These are phyloP conservation scores for Musa beccarii DNA, from an alignment of 176 grass and related monocot species.

Conservation along the genomic window DNA sequence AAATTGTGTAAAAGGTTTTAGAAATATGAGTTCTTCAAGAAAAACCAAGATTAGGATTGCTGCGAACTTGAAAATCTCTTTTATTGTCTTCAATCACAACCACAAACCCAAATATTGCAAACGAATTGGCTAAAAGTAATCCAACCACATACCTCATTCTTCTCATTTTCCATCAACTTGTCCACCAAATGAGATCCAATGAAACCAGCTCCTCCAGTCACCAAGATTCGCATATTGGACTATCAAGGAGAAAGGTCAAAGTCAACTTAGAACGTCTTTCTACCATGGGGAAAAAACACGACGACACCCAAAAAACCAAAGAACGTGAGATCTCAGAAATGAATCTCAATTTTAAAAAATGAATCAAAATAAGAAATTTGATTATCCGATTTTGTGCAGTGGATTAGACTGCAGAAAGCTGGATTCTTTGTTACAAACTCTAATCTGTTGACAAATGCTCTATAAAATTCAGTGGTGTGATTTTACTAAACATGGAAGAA, in stretches of 20 bases:
- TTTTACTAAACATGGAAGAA: background rate
- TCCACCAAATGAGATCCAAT: slow-evolving; percentile 90
- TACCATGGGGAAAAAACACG: background rate
- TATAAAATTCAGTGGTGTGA: background rate
- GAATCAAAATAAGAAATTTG: background rate
- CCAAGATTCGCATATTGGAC: slow-evolving; percentile 51
- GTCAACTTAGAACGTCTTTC: background rate
- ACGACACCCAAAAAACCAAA: background rate
- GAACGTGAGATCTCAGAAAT: background rate
- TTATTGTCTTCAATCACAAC: too few relatives aligned
- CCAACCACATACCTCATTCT: slow-evolving; percentile 41
- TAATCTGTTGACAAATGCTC: background rate
- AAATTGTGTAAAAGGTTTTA: too few relatives aligned
- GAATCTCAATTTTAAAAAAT: background rate
- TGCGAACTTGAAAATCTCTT: too few relatives aligned
- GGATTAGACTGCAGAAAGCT: background rate
- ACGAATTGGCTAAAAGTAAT: background rate
- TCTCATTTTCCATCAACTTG: slow-evolving; percentile 67
- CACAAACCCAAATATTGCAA: too few relatives aligned
- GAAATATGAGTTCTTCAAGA: too few relatives aligned
- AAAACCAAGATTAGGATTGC: too few relatives aligned
- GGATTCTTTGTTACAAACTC: background rate
- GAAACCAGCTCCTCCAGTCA: slow-evolving; percentile 85
- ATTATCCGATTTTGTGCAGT: background rate
- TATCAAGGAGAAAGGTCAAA: background rate